phyloP scores from a whole-genome alignment of 805 yeast species.

The Zygotorulaspora sp. region DNA sequence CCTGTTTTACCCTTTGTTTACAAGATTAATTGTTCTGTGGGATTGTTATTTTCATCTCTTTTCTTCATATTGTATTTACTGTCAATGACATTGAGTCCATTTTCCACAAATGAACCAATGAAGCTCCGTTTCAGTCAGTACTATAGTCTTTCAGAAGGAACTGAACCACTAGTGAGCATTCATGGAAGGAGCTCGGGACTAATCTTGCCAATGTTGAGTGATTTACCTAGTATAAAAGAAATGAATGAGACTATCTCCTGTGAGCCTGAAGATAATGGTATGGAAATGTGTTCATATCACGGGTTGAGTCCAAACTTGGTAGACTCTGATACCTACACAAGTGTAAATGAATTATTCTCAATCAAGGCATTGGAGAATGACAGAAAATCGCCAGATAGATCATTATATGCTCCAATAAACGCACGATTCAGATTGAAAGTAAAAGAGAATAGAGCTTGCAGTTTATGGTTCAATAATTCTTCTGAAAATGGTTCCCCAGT shows the following conservation, averaged over 20 bases:
- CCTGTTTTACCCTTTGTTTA: constrained; percentile 67
- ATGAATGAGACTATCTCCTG: constrained; percentile 36
- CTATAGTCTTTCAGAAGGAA: constrained; percentile 41
- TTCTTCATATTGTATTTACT: constrained; percentile 38
- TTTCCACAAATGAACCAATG: constrained; percentile 57
- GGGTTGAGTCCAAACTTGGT: constrained; percentile 47
- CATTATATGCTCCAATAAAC: constrained; percentile 58
- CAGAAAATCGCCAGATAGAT: constrained; percentile 40
- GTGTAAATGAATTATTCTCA: constrained; percentile 40
- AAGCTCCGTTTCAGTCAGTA: constrained; percentile 67
- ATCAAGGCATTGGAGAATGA: constrained; percentile 50
- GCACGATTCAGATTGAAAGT: constrained; percentile 59
- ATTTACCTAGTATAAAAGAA: constrained; percentile 59
- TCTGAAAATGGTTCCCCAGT: constrained; percentile 51
- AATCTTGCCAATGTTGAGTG: constrained; percentile 45
- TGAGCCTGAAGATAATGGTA: constrained; percentile 40
- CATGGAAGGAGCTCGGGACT: constrained; percentile 47
- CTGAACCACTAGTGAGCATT: constrained; percentile 41
- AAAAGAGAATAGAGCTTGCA: constrained; percentile 61
- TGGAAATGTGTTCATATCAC: constrained; percentile 50
- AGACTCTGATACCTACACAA: constrained; percentile 36
- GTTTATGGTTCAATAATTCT: constrained; percentile 52
- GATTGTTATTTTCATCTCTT: constrained; percentile 38
- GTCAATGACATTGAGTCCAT: constrained; percentile 49
- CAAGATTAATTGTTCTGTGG: constrained; percentile 54